These are phyloP conservation scores for Scheffersomyces lignicola DNA, from an alignment of 1,139 yeast genomes.

Conservation along the genomic window DNA sequence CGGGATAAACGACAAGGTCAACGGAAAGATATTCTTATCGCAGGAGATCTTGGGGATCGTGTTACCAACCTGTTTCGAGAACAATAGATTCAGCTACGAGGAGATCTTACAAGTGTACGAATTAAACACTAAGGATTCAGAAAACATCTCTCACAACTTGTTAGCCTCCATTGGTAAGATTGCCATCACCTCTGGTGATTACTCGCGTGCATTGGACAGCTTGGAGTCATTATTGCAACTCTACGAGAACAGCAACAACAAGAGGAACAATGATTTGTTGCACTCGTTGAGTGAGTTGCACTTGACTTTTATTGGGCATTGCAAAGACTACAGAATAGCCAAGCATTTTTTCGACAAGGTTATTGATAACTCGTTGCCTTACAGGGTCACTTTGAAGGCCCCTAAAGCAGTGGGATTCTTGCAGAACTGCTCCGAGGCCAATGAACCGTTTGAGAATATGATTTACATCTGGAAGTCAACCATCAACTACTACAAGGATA, in stretches of 20 bases:
- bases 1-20: constrained; percentile 37
- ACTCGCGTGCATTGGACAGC: constrained; percentile 39
- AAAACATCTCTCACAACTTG: constrained; percentile 25
- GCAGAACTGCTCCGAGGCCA: constrained; percentile 58
- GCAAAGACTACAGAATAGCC: constrained; percentile 72
- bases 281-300: constrained; percentile 58
- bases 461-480: constrained; percentile 66
- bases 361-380: constrained; percentile 60
- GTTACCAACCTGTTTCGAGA: constrained; percentile 65
- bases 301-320: constrained; percentile 77
- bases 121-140: constrained; percentile 27
- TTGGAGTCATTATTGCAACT: constrained; percentile 37
- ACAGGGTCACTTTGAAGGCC: constrained; percentile 69
- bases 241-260: constrained; percentile 20
- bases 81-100: constrained; percentile 61
- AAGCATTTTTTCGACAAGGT: constrained; percentile 75
- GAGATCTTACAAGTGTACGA: constrained; percentile 46
- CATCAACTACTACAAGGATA: constrained; percentile 54
- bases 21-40: constrained; percentile 34
- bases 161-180: constrained; percentile 42
- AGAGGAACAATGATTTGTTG: constrained; percentile 17
- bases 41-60: constrained; percentile 71
- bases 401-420: constrained; percentile 71
- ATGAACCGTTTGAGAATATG: constrained; percentile 59
- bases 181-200: constrained; percentile 41